Percentiles rank a stretch among this genome's conserved stretches.
These are phyloP conservation scores for Thielaviopsis euricoi DNA, from an alignment of 2,329 filamentous ascomycete species.

Conservation along the genomic window DNA sequence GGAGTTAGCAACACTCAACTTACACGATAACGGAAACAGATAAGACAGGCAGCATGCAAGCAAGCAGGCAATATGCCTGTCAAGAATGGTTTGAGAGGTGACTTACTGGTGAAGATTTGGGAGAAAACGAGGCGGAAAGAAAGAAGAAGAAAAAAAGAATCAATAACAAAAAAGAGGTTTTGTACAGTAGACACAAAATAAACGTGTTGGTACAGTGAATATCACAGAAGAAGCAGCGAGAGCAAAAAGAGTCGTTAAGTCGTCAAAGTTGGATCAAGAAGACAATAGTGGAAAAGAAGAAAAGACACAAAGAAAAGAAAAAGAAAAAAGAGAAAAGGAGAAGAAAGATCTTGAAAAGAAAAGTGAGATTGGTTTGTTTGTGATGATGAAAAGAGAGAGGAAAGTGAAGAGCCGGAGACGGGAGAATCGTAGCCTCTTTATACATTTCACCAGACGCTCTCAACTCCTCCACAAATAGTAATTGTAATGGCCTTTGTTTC, in stretches of 20 bases:
- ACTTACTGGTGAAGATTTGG: not conserved
- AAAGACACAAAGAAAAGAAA: not conserved
- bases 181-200: not conserved
- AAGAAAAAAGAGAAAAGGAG: not conserved
- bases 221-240: not conserved
- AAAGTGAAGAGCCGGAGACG: not conserved
- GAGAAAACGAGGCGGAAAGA: not conserved
- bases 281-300: not conserved
- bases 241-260: not conserved
- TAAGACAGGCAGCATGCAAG: not conserved
- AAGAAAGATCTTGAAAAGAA: not conserved
- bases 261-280: not conserved
- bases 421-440: constrained; percentile 3
- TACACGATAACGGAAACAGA: constrained; percentile 11
- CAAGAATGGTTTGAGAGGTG: not conserved
- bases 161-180: too few species aligned
- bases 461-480: not conserved
- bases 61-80: not conserved
- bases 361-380: not conserved
- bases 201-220: not conserved
- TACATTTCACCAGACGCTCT: not conserved
- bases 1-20: constrained; percentile 14
- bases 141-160: not conserved
- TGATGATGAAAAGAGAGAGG: not conserved
- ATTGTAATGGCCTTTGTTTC: not conserved